Evolutionary conservation across 2,329 filamentous ascomycete species (phyloP), one percentile per base, ranked within the genome.

Genomic region (Monilinia aucupariae): DNA sequence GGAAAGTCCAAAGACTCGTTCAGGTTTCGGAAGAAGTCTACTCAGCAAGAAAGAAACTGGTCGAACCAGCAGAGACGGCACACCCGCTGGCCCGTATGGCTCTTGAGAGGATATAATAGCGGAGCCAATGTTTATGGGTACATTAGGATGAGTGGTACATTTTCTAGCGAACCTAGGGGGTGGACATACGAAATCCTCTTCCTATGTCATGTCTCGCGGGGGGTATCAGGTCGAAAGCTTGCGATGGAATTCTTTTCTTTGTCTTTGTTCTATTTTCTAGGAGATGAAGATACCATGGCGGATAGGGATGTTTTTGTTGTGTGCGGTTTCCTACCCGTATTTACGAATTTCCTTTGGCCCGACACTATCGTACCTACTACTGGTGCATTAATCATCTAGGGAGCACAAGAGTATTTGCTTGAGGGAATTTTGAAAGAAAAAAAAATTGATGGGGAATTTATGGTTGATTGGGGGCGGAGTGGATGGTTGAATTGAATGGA

Each of bases 21-120:
- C 54, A 34, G 69, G 66, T 2, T 70, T 83, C 59, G 78, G 83
- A 56, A 78, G 80, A 65, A 82, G 81, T 71, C 82, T 86, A 71
- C 71, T 86, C 67, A 77, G 79, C 70, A 85, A 84, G 75, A 77
- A 80, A 61, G 69, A 70, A 22, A 37, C 41, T 54, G 63, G 55
- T 7, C 64, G 71, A 43, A 64, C 58, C 3, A 73, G 71, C 68
- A 76, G 82, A 53, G 82, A 85, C 64, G 71, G 73, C 22, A 78
- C 77, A 25, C 76, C 77, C 22, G 43, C 58, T 15, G 60, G 60
- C 8, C 49, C 60, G 12, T 32, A 48, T 1, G 52, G 32, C 12
- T 56, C 51, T 22, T 34, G 41, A 45, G 34, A 34, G 54, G n/a
- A 47, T 58, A 25, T 6, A 34, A 47, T 45, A 55, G 3, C 3